Percentiles rank a stretch among this genome's conserved stretches.
Evolutionary conservation across 495 filamentous ascomycete species (phyloP).

Genomic region (Neohortaea acidophila): DNA sequence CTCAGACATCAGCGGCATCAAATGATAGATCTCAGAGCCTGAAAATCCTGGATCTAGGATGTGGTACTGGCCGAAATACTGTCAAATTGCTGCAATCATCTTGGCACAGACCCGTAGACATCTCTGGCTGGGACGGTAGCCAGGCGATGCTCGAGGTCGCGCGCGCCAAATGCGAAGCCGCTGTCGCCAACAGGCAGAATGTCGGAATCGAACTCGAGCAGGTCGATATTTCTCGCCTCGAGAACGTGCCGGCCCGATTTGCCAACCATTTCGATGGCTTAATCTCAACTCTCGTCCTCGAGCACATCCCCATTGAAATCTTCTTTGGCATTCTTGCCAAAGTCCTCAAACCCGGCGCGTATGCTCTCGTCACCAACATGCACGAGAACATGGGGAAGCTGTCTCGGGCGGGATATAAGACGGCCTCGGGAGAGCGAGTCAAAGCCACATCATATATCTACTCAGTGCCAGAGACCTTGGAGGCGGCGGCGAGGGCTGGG

Average conservation of each 20-base stretch:
- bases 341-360: constrained; percentile 36
- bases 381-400: constrained; percentile 51
- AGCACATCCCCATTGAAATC: constrained; percentile 43
- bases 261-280: constrained; percentile 24
- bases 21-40: constrained; percentile 12
- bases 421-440: constrained; percentile 41
- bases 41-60: constrained; percentile 45
- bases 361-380: constrained; percentile 57
- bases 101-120: constrained; percentile 1
- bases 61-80: constrained; percentile 58
- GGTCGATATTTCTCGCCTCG: neutral
- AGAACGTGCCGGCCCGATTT: neutral
- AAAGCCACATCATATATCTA: constrained; percentile 48
- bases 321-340: constrained; percentile 41
- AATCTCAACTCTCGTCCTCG: constrained; percentile 53
- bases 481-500: constrained; percentile 37
- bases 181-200: neutral
- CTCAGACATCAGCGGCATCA: constrained; percentile 14
- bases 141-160: constrained; percentile 42
- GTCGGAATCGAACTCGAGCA: neutral
- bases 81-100: constrained; percentile 34
- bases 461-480: constrained; percentile 37
- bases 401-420: constrained; percentile 52
- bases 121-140: constrained; percentile 4
- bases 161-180: constrained; percentile 17